phyloP scores from a whole-genome alignment of 2,329 filamentous ascomycete genomes.

The Cytospora paraplurivora region DNA sequence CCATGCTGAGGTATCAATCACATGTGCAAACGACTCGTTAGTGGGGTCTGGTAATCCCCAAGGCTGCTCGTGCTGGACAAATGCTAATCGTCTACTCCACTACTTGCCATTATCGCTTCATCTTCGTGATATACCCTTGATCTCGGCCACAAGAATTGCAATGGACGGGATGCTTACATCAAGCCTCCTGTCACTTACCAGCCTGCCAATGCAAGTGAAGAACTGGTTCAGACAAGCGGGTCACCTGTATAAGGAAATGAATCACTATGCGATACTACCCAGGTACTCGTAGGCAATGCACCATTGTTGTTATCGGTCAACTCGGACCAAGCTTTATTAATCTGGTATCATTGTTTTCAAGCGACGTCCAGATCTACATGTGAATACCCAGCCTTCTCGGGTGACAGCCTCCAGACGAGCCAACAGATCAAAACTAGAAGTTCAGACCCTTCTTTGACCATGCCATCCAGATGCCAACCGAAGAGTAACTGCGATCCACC shows the following conservation, averaged over 20 bases:
- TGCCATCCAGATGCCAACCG: constrained; percentile 13
- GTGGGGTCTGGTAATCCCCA: not conserved
- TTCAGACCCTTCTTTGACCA: constrained; percentile 16
- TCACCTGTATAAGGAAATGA: not conserved
- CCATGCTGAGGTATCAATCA: not conserved
- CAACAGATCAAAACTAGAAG: constrained; percentile 12
- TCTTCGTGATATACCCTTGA: not conserved
- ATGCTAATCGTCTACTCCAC: not conserved
- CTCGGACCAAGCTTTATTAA: constrained; percentile 2
- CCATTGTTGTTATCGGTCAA: not conserved
- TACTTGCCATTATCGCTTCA: not conserved
- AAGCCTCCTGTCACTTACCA: not conserved
- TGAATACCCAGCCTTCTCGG: constrained; percentile 1
- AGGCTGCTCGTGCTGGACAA: not conserved
- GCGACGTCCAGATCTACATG: constrained; percentile 7
- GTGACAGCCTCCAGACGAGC: constrained; percentile 7
- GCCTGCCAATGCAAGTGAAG: not conserved
- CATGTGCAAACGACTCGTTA: constrained; percentile 2
- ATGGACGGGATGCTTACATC: not conserved
- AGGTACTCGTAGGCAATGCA: constrained; percentile 5
- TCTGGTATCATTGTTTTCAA: constrained; percentile 16
- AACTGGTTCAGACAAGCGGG: not conserved
- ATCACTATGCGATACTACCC: constrained; percentile 7
- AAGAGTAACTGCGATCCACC: constrained; percentile 12
- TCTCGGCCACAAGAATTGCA: not conserved